These are phyloP conservation scores for Lactarius hengduanensis DNA, from an alignment of 768 basidiomycete genomes.

Conservation along the genomic window DNA sequence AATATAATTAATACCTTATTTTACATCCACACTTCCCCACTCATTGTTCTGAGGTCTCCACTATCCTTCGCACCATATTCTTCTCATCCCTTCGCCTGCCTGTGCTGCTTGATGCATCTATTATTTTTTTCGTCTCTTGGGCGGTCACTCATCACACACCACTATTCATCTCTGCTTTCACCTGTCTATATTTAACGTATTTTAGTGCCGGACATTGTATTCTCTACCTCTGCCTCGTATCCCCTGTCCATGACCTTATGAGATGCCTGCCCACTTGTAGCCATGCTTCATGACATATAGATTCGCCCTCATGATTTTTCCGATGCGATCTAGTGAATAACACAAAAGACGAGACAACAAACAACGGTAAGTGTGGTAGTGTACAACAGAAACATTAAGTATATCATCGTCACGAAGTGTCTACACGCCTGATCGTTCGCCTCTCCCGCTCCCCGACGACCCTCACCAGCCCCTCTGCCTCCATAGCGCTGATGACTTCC, in stretches of 20 bases:
- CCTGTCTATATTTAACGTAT: conserved; percentile 25
- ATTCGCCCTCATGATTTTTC: conserved; percentile 3
- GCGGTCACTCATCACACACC: background rate
- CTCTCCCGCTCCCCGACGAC: conserved; percentile 85
- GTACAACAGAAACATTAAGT: background rate
- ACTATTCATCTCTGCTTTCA: conserved; percentile 12
- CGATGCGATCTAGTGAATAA: background rate
- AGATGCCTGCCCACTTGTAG: conserved; percentile 18
- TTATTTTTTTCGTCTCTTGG: background rate
- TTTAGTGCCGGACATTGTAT: conserved; percentile 23
- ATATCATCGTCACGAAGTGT: conserved; percentile 35
- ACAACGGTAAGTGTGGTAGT: background rate
- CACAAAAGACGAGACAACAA: background rate
- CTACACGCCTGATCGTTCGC: conserved; percentile 73
- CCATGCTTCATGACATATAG: conserved; percentile 19
- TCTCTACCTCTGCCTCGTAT: background rate
- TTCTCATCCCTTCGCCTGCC: background rate
- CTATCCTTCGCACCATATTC: background rate
- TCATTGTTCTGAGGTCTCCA: background rate
- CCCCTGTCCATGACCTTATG: conserved; percentile 15
- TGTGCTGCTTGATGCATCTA: conserved; percentile 17
- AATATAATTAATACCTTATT: conserved; percentile 12
- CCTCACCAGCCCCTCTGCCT: conserved; percentile 84
- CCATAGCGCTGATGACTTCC: conserved; percentile 72
- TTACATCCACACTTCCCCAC: background rate